Evolutionary conservation across 1,284 basidiomycete genomes (phyloP), one percentile per base, ranked within the genome.

Genomic region (Bothia castanella): DNA sequence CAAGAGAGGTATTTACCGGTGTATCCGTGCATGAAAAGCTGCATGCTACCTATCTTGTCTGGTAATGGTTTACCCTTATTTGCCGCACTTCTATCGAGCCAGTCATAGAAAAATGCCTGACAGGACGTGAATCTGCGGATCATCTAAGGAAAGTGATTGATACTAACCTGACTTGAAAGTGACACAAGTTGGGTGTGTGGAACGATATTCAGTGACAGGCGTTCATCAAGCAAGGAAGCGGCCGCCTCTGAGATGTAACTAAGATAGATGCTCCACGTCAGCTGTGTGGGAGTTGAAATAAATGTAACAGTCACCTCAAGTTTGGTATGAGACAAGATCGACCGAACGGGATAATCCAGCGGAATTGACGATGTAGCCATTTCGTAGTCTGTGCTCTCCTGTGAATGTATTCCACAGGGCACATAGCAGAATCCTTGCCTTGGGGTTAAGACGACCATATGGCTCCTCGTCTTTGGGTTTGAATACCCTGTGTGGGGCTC

Each of bases 391-490:
- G 40, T 25, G 4, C 9, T 23, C 16, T 37, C n/a, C 3, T 21
- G 9, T 66, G 42, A 53, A 48, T 21, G 40, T 17, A 14, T 42
- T 16, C 12, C 37, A 49, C 14, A 14, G 23, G 14, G 12, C 12
- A 50, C 20, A 29, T n/a, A 6, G 6, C n/a, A 43, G 3, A 34
- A 35, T 1, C 34, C 58, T 38, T 45, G 81, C 85, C 76, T 91
- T 90, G 5, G 90, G 90, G 64, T 93, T 93, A 19, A 92, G 72
- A 31, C 83, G 75, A 27, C 88, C 88, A 60, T 91, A 91, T 4
- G 89, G 89, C 59, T 92, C 90, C 66, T 93, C 91, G 60, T 93
- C 91, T 63, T 92, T 92, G 2, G 91, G 91, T 64, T 94, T 92
- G 69, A 93, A 93, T 6, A 93, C 87, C 17, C 87, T 91, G 54